Percentiles rank a stretch among this genome's conserved stretches.
phyloP scores from a whole-genome alignment of 345 rosid species.

The Noccaea bulbosa region DNA sequence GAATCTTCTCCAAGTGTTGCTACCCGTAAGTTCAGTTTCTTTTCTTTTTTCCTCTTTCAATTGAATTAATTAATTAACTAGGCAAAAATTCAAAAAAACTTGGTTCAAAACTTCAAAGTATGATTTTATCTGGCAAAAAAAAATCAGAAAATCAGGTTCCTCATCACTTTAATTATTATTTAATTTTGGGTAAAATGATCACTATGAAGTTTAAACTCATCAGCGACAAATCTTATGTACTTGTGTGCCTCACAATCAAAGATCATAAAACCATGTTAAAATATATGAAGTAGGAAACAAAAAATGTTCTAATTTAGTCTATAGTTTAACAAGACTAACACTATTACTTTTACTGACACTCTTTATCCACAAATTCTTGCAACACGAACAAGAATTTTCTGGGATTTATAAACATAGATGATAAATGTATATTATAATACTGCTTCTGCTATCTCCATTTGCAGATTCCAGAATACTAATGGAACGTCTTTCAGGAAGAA shows the following conservation, averaged over 20 bases:
- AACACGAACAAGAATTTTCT: slow-evolving; percentile 1
- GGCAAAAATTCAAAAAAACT: no score
- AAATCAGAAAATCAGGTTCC: no score
- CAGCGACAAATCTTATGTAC: no score
- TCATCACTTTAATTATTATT: no score
- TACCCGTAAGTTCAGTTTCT: no score
- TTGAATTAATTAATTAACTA: no score
- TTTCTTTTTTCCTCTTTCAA: no score
- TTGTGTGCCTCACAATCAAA: not conserved
- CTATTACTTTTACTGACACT: slow-evolving; percentile 28
- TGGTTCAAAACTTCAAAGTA: no score
- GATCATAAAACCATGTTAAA: slow-evolving; percentile 14
- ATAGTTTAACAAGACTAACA: slow-evolving; percentile 33
- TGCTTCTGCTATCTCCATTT: slow-evolving; percentile 19
- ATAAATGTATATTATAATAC: slow-evolving; percentile 15
- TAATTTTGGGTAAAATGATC: no score
- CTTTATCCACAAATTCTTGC: slow-evolving; percentile 30
- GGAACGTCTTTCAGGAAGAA: slow-evolving; percentile 40
- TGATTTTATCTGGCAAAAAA: no score
- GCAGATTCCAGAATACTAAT: not conserved
- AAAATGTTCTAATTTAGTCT: slow-evolving; percentile 41
- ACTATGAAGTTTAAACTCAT: no score
- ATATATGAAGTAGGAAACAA: not conserved
- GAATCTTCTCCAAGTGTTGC: no score
- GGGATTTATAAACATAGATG: not conserved